Conservation (phyloP, 805 yeast species). For the Candida pseudoglaebosa region DNA sequence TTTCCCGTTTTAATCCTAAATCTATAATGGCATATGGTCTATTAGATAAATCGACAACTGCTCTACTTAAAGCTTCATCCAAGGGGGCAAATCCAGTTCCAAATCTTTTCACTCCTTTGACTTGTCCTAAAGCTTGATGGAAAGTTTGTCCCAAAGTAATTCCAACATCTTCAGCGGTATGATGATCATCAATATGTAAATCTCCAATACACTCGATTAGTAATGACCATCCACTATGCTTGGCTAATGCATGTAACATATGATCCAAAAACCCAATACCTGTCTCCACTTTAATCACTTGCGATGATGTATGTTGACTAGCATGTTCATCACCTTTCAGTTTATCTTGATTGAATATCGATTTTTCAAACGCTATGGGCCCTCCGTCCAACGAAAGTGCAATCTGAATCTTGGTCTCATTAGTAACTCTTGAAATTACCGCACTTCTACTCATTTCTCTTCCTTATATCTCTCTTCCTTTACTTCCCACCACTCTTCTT, state of each 20-base stretch:
- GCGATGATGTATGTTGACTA: constrained; percentile 63
- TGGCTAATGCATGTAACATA: constrained; percentile 95
- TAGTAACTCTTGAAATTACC: constrained; percentile 65
- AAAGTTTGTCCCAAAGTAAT: constrained; percentile 89
- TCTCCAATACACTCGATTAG: constrained; percentile 90
- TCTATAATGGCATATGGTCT: constrained; percentile 91
- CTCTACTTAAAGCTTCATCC: constrained; percentile 92
- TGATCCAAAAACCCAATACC: constrained; percentile 96
- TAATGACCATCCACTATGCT: constrained; percentile 95
- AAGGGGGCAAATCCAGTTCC: constrained; percentile 93
- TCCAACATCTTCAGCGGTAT: constrained; percentile 93
- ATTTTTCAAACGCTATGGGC: constrained; percentile 54
- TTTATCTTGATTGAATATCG: constrained; percentile 44
- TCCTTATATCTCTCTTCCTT: too few species aligned
- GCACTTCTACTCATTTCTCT: constrained; percentile 34
- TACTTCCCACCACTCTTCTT: too few species aligned
- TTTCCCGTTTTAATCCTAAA: constrained; percentile 86
- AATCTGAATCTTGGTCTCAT: constrained; percentile 90
- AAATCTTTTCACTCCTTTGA: constrained; percentile 87
- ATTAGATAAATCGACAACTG: constrained; percentile 93
- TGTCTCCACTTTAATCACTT: constrained; percentile 75
- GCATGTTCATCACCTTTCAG: constrained; percentile 47
- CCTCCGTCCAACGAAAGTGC: constrained; percentile 88
- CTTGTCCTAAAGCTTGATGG: constrained; percentile 83
- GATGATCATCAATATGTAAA: constrained; percentile 95